Evolutionary conservation across 768 basidiomycete genomes (phyloP).

Genomic region (Holtermanniella nyarrowii): DNA sequence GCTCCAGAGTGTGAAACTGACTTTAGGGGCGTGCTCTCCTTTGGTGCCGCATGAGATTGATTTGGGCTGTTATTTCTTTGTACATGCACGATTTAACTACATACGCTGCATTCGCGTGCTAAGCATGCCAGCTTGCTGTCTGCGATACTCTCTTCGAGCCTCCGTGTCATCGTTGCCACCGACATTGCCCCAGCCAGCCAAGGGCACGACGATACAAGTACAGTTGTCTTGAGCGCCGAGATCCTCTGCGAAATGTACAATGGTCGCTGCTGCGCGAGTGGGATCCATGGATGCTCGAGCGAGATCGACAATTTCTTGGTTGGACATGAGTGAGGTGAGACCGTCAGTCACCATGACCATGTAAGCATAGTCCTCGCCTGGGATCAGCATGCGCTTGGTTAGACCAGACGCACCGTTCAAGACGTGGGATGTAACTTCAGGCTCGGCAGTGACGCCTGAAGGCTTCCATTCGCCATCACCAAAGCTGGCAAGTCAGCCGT

Average conservation of each 20-base stretch:
- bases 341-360: slow-evolving; percentile 88
- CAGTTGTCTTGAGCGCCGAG: slow-evolving; percentile 82
- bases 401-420: slow-evolving; percentile 54
- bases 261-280: slow-evolving; percentile 65
- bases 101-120: slow-evolving; percentile 41
- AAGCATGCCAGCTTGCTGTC: slow-evolving; percentile 34
- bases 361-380: slow-evolving; percentile 76
- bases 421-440: slow-evolving; percentile 67
- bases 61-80: background rate
- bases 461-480: slow-evolving; percentile 83
- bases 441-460: slow-evolving; percentile 86
- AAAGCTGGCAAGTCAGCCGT: slow-evolving; percentile 47
- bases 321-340: slow-evolving; percentile 77
- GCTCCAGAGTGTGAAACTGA: background rate
- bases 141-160: slow-evolving; percentile 70
- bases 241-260: slow-evolving; percentile 78
- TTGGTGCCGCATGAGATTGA: background rate
- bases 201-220: slow-evolving; percentile 79
- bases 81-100: slow-evolving; percentile 8
- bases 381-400: slow-evolving; percentile 71
- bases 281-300: slow-evolving; percentile 63
- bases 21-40: background rate
- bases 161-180: slow-evolving; percentile 70
- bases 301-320: slow-evolving; percentile 89
- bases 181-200: slow-evolving; percentile 81